These are phyloP conservation scores for Podaxis carcinomalis DNA, from an alignment of 768 basidiomycete species.

Conservation along the genomic window DNA sequence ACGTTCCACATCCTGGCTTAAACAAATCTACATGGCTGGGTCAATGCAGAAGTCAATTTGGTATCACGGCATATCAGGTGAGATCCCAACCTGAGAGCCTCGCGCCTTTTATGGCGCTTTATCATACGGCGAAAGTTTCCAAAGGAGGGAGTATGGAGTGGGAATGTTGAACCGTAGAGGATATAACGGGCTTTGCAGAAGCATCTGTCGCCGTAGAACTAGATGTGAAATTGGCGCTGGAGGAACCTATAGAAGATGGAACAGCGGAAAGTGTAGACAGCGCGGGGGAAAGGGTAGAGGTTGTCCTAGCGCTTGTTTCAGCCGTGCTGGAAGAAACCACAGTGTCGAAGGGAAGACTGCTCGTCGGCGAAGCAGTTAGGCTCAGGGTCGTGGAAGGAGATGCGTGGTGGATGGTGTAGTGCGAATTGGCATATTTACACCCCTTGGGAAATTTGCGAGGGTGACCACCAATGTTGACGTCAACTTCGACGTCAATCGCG, in stretches of 20 bases:
- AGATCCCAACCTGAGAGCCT: background rate
- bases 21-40: background rate
- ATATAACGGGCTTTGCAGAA: background rate
- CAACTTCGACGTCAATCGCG: background rate
- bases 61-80: background rate
- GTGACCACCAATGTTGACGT: background rate
- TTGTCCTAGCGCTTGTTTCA: background rate
- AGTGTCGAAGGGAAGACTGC: background rate
- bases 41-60: background rate
- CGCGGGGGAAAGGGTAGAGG: background rate
- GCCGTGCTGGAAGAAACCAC: background rate
- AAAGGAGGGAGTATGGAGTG: background rate
- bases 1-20: background rate
- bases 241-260: background rate
- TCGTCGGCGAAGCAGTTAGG: background rate
- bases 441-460: background rate
- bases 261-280: background rate
- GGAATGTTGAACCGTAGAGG: background rate
- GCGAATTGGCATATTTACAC: background rate
- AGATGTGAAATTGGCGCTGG: background rate
- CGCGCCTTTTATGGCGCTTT: background rate
- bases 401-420: background rate
- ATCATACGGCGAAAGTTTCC: background rate
- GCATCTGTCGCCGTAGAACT: background rate
- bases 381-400: background rate